phyloP scores from a whole-genome alignment of 2,329 filamentous ascomycete genomes.

The Fusarium bulbicola region DNA sequence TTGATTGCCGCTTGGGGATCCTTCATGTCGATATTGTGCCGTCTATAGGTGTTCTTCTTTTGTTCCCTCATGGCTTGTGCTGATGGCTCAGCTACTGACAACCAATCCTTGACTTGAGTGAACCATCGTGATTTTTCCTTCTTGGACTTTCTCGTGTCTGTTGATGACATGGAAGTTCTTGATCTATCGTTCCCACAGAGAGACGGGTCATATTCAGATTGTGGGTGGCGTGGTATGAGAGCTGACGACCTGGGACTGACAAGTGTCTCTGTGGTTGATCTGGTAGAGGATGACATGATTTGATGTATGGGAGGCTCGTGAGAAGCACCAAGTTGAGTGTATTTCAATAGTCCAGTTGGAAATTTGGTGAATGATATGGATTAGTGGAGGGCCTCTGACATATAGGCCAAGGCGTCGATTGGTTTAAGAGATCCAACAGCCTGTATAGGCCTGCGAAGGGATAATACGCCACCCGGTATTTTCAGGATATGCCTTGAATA shows the following conservation, averaged over 20 bases:
- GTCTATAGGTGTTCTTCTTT: conserved; percentile 54
- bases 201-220: conserved; percentile 39
- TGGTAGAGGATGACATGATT: conserved; percentile 16
- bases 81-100: conserved; percentile 60
- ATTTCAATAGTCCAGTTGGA: not conserved
- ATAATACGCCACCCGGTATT: not conserved
- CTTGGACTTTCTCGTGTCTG: conserved; percentile 37
- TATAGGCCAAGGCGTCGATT: not conserved
- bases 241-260: conserved; percentile 15
- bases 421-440: not conserved
- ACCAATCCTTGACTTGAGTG: conserved; percentile 58
- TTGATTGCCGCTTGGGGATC: conserved; percentile 57
- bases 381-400: not conserved
- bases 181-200: conserved; percentile 32
- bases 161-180: conserved; percentile 16
- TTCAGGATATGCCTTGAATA: not conserved
- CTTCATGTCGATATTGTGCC: conserved; percentile 54
- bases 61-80: conserved; percentile 58
- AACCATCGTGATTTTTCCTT: conserved; percentile 50
- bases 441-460: not conserved
- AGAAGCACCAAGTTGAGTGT: not conserved
- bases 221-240: conserved; percentile 25
- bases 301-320: not conserved
- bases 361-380: not conserved
- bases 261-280: conserved; percentile 8